A percentile compares a stretch with the other conserved stretches of the same genome.
Conservation (phyloP, 179 eudicot genomes). For the Patellifolia procumbens region DNA sequence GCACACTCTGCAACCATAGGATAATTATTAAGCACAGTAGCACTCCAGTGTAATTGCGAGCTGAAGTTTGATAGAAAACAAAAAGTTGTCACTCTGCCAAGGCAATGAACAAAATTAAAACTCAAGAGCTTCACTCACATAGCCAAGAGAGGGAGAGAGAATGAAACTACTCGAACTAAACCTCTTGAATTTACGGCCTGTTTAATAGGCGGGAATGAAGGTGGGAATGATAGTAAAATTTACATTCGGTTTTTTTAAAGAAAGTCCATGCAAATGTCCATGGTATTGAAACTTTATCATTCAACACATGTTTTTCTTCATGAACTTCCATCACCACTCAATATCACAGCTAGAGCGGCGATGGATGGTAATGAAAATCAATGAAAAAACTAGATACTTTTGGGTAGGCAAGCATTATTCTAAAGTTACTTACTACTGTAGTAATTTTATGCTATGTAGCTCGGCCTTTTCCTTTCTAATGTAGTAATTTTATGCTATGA, state of each 20-base stretch:
- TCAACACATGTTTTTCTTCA: no score
- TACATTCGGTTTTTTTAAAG: background rate
- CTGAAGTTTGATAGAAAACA: background rate
- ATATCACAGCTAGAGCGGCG: no score
- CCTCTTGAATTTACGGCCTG: background rate
- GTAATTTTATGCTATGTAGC: no score
- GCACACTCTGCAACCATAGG: slow-evolving; percentile 64
- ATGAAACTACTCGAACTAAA: background rate
- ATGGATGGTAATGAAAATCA: no score
- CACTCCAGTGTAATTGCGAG: background rate
- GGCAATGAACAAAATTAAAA: background rate
- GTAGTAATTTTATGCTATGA: no score
- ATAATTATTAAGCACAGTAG: background rate
- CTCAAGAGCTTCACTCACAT: background rate
- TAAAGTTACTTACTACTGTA: no score
- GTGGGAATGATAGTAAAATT: background rate
- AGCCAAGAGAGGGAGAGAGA: background rate
- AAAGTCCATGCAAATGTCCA: no score
- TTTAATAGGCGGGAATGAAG: background rate
- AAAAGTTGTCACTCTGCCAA: background rate
- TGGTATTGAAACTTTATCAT: no score
- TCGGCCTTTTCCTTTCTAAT: no score
- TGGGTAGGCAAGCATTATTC: no score
- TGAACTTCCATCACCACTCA: no score
- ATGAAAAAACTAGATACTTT: no score